Evolutionary conservation across 805 yeast species (phyloP), one percentile per base, ranked within the genome.

Genomic region (Wickerhamiella nectarea): DNA sequence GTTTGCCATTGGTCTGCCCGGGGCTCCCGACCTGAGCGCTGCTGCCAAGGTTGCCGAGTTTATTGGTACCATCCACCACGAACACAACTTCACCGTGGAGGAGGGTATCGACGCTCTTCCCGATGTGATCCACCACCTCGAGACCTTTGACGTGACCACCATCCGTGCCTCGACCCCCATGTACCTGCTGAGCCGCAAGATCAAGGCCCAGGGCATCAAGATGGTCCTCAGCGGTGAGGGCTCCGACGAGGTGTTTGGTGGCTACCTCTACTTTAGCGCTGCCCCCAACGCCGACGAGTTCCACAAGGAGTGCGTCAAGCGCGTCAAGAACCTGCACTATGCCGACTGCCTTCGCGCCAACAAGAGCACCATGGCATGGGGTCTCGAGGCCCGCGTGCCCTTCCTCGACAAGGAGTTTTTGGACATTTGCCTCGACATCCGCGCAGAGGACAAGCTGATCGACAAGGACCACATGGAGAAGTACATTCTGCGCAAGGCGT

Each of bases 361-460:
- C 82, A 91, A 91, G 70, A 87, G 96, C 26, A 91, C 99, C 47
- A 84, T 91, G 95, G 97, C 99, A 36, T 91, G 99, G 99, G 99
- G 99, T 65, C 75, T 91, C 52, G 99, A 91, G 70, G 98, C 98
- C 49, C 82, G 99, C 69, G 98, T 91, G 54, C 99, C 99, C 54
- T 91, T 91, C 82, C 75, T 91, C 68, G 99, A 91, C 69, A 83
- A 78, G 69, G 73, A 78, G 62, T 91, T 91, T 75, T 70, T 91
- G 65, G 84, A 89, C 58, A 75, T 83, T 36, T 77, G 93, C 65
- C 80, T 91, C 95, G 80, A 81, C 80, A 82, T 91, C 60, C 80
- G 81, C 67, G 97, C 99, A 52, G 72, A 72, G 52, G 96, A 91
- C 58, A 91, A 91, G 71, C 59, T 89, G 65, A 89, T 89, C 62